Percentiles rank a stretch among this genome's conserved stretches.
phyloP scores from a whole-genome alignment of 768 basidiomycete genomes.

The Boletus edulis region DNA sequence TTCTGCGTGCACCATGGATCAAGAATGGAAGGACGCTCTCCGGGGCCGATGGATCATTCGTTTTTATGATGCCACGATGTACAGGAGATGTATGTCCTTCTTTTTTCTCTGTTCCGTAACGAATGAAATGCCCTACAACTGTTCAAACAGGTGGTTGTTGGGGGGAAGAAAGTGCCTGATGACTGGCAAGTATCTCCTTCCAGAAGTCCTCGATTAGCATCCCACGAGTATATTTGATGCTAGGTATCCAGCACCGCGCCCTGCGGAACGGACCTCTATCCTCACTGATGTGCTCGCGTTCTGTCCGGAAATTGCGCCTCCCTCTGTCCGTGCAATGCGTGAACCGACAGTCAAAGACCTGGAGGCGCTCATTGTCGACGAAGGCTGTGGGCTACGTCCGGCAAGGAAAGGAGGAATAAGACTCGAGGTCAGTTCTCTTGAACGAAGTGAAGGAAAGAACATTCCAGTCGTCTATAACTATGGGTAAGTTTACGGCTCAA shows the following conservation, averaged over 20 bases:
- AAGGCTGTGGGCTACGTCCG: constrained; percentile 66
- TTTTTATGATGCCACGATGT: constrained; percentile 37
- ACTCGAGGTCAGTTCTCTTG: constrained; percentile 47
- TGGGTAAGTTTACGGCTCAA: constrained; percentile 42
- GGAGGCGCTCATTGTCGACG: constrained; percentile 44
- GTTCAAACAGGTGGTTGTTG: constrained; percentile 46
- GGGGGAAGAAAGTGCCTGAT: constrained; percentile 54
- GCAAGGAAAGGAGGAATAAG: constrained; percentile 66
- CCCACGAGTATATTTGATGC: background rate
- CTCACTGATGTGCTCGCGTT: constrained; percentile 49
- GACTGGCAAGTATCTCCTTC: constrained; percentile 50
- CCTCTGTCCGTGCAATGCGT: constrained; percentile 45
- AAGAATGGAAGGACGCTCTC: constrained; percentile 35
- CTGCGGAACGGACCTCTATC: constrained; percentile 60
- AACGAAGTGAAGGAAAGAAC: constrained; percentile 23
- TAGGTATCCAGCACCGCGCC: constrained; percentile 65
- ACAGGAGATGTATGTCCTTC: constrained; percentile 39
- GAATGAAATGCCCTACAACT: background rate
- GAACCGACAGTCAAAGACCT: constrained; percentile 50
- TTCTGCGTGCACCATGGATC: constrained; percentile 50
- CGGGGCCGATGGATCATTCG: constrained; percentile 28
- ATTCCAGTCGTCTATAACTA: constrained; percentile 63
- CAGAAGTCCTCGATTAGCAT: background rate
- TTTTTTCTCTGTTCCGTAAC: background rate
- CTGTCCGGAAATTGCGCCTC: constrained; percentile 57